A percentile compares a stretch with the other conserved stretches of the same genome.
These are phyloP conservation scores for Flaveria trinervia DNA, from an alignment of 129 eudicot genomes.

Conservation along the genomic window DNA sequence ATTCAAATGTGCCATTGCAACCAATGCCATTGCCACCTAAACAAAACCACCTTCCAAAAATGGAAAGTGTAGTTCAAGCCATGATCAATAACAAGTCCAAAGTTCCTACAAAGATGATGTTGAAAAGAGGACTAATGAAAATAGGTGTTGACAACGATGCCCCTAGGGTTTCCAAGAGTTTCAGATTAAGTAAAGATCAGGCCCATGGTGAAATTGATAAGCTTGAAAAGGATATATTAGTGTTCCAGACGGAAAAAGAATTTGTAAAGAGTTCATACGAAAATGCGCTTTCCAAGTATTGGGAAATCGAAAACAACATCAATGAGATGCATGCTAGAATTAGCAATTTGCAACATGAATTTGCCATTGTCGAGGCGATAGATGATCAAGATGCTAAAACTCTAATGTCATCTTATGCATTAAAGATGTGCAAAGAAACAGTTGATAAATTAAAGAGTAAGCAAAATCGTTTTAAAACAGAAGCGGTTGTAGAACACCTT, in stretches of 20 bases:
- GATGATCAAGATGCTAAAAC: conserved; percentile 69
- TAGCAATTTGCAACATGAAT: conserved; percentile 67
- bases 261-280: conserved; percentile 71
- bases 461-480: conserved; percentile 37
- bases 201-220: conserved; percentile 58
- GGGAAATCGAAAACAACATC: conserved; percentile 58
- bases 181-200: conserved; percentile 60
- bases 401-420: conserved; percentile 56
- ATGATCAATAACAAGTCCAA: conserved; percentile 37
- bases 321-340: conserved; percentile 58
- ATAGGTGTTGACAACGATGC: conserved; percentile 32
- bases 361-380: conserved; percentile 43
- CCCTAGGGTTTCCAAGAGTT: conserved; percentile 23
- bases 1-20: conserved; percentile 29
- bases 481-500: conserved; percentile 48
- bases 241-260: conserved; percentile 69
- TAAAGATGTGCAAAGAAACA: conserved; percentile 60
- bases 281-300: conserved; percentile 47
- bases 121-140: conserved; percentile 57
- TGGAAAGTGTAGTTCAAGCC: conserved; percentile 31
- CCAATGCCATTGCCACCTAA: conserved; percentile 44
- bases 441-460: conserved; percentile 44
- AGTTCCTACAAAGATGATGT: conserved; percentile 52
- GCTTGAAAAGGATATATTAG: conserved; percentile 72
- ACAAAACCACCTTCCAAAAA: conserved; percentile 37